Base-by-base conservation (phyloP, 495 filamentous ascomycete genomes). In the Pyrenopolyporus hunteri region DNA sequence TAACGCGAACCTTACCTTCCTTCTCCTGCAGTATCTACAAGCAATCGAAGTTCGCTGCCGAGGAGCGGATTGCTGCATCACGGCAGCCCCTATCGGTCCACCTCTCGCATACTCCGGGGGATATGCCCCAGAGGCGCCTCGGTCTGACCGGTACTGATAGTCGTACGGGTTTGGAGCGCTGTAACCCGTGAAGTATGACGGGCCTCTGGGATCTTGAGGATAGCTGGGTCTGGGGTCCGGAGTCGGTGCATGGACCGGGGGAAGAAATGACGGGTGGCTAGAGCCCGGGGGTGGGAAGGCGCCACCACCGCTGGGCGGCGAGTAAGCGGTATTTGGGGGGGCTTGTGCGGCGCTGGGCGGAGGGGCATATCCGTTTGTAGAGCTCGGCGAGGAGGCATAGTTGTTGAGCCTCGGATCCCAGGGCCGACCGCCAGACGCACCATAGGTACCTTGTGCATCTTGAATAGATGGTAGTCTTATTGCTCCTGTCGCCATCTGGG, bases 41-140 rank as follows among this genome's bases (percentile, higher is more conserved):
- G 79, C 79, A 60, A 82, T 82, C 1, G 79, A 82, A 4, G 79
- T 82, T 11, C 79, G 68, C 50, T 82, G 79, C 33, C 79, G 69
- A 5, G 79, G 79, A 10, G 79, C 79, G 20, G 76, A 74, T 44
- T 76, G 76, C 16, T 67, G 67, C 29, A 73, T 73, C 32, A 68
- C 68, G 11, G 66, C 57, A 70, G 67, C 46, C 40, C 60, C 55
- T 50, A 58, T 20, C 43, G 60, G 53, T 25, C 67, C 57, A 22
- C 62, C 63, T 62, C 66, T 64, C 11, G 60, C 46, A 52, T 67
- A 72, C 2, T 68, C 68, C 2, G 40, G 59, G 10, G 59, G 29
- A 20, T 72, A 72, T 19, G 54, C 36, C 6, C 48, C 64, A 19
- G 64, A 43, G 4, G 58, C 44, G 3, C 55, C 40, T 6, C 57